Evolutionary conservation across 75 land plant genomes (phyloP).

Genomic region (Isoetes taiwanensis): DNA sequence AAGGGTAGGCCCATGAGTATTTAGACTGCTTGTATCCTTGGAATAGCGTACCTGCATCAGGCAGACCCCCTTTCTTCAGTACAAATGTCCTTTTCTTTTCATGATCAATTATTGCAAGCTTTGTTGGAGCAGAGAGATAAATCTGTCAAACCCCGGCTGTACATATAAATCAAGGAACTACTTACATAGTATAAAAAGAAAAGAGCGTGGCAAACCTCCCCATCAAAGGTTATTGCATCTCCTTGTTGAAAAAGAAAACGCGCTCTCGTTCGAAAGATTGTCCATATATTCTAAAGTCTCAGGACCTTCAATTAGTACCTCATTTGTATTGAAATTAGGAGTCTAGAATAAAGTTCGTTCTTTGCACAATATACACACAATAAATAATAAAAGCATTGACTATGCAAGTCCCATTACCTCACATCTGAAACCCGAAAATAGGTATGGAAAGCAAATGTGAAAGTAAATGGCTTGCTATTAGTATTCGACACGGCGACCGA

Average conservation of each 20-base stretch:
- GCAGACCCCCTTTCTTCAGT: slow-evolving; percentile 63
- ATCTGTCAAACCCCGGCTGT: slow-evolving; percentile 18
- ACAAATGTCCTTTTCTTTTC: slow-evolving; percentile 72
- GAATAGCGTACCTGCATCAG: slow-evolving; percentile 57
- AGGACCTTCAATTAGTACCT: slow-evolving; percentile 32
- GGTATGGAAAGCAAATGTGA: slow-evolving; percentile 33
- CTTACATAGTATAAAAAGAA: no score
- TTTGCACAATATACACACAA: no score
- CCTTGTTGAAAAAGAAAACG: slow-evolving; percentile 37
- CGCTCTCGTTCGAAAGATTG: slow-evolving; percentile 12
- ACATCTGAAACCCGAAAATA: slow-evolving; percentile 38
- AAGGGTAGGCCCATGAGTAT: no score
- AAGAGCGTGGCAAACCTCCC: slow-evolving; percentile 32
- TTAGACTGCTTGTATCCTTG: not conserved
- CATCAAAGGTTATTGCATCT: slow-evolving; percentile 35
- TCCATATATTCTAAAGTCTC: slow-evolving; percentile 34
- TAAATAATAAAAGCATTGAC: not conserved
- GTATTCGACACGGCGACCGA: slow-evolving; percentile 24
- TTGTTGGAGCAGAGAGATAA: slow-evolving; percentile 69
- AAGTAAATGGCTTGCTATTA: slow-evolving; percentile 31
- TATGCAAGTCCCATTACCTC: not conserved
- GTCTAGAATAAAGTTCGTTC: no score
- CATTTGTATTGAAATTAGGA: slow-evolving; percentile 18
- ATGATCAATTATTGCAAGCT: slow-evolving; percentile 75
- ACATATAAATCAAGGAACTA: not conserved